A percentile compares a stretch with the other conserved stretches of the same genome.
Evolutionary conservation across 345 rosid genomes (phyloP).

Genomic region (Nasturtium officinale): DNA sequence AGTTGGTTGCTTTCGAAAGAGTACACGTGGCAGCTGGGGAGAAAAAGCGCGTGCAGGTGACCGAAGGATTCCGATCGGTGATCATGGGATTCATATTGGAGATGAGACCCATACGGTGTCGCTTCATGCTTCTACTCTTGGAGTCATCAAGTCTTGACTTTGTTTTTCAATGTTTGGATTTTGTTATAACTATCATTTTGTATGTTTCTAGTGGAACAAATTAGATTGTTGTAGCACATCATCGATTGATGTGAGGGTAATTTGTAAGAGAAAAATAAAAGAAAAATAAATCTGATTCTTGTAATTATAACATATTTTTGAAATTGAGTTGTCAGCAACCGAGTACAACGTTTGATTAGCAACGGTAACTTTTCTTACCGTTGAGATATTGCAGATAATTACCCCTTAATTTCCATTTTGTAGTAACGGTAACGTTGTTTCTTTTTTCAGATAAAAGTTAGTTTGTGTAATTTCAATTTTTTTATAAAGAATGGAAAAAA

Average conservation of each 20-base stretch:
- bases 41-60: constrained; percentile 51
- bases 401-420: neutral
- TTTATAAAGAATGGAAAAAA: too few species aligned
- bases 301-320: neutral
- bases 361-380: neutral
- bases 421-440: too few species aligned
- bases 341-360: too few species aligned
- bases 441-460: too few species aligned
- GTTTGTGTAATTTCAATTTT: too few species aligned
- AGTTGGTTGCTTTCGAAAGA: constrained; percentile 70
- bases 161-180: neutral
- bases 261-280: neutral
- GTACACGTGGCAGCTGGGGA: constrained; percentile 62
- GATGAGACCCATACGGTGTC: constrained; percentile 59
- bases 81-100: constrained; percentile 72
- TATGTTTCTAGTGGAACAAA: neutral
- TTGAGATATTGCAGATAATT: neutral
- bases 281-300: neutral
- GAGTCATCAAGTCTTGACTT: constrained; percentile 55
- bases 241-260: constrained; percentile 8
- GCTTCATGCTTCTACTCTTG: constrained; percentile 59
- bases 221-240: constrained; percentile 20
- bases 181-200: neutral
- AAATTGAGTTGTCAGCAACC: neutral
- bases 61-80: constrained; percentile 86